These are phyloP conservation scores for Iberis pinnata DNA, from an alignment of 345 rosid species.

Conservation along the genomic window DNA sequence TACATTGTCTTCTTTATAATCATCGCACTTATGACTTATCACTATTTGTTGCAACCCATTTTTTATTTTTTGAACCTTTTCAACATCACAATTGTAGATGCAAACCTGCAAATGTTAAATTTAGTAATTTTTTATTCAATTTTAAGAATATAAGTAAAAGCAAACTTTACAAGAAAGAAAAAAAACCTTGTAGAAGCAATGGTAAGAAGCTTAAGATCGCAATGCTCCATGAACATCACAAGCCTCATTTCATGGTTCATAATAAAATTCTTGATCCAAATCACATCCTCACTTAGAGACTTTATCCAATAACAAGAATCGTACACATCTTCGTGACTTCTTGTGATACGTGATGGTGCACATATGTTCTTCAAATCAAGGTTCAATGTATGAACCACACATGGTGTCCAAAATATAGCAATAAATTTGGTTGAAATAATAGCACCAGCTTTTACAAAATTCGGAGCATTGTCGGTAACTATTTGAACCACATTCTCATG, in stretches of 20 bases:
- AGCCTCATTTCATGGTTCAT: background rate
- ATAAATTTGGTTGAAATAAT: background rate
- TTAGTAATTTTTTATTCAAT: background rate
- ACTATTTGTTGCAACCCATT: background rate
- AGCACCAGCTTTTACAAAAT: background rate
- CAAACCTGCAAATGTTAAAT: background rate
- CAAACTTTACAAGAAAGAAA: background rate
- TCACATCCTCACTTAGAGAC: background rate
- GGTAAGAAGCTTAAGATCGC: background rate
- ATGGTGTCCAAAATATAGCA: background rate
- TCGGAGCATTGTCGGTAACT: background rate
- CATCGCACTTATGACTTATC: slow-evolving; percentile 1
- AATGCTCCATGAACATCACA: too few relatives aligned
- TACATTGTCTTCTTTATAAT: background rate
- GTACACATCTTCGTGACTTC: background rate
- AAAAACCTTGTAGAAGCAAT: background rate
- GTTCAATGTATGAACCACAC: background rate
- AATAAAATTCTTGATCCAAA: background rate
- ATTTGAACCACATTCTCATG: background rate
- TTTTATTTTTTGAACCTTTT: slow-evolving; percentile 2
- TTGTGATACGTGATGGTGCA: background rate
- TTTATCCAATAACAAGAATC: background rate
- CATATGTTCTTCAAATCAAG: background rate
- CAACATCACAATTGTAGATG: background rate
- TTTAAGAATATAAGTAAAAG: background rate